Evolutionary conservation across 345 rosid genomes (phyloP).

Genomic region (Citrus hindsii): DNA sequence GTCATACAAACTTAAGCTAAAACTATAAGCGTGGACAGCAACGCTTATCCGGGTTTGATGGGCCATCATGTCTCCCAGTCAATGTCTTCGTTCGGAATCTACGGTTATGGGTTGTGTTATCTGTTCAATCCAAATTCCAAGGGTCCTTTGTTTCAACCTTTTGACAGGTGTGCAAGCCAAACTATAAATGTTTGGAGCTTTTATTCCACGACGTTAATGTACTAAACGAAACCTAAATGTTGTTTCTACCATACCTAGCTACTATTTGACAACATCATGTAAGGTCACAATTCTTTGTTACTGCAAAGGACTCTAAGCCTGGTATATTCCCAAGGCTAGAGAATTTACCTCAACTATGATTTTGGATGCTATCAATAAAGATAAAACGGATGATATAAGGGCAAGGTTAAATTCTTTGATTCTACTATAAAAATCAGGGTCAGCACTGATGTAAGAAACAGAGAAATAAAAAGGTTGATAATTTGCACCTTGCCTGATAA

Average conservation of each 20-base stretch:
- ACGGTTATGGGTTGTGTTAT: too few species aligned
- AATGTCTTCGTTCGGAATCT: not conserved
- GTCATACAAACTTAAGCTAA: not conserved
- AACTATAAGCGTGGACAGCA: not conserved
- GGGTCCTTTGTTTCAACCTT: too few species aligned
- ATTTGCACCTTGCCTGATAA: too few species aligned
- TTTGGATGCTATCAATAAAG: not conserved
- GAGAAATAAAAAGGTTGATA: too few species aligned
- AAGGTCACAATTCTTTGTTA: not conserved
- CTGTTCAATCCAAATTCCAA: too few species aligned
- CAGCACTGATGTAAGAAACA: not conserved
- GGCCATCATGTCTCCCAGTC: not conserved
- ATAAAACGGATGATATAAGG: not conserved
- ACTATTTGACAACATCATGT: not conserved
- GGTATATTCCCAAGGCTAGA: not conserved
- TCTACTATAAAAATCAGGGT: too few species aligned
- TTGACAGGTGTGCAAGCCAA: too few species aligned
- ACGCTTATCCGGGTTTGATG: too few species aligned
- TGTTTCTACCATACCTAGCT: not conserved
- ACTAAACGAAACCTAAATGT: too few species aligned
- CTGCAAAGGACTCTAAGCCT: not conserved
- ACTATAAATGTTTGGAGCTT: too few species aligned
- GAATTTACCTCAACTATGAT: not conserved
- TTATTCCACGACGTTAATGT: too few species aligned
- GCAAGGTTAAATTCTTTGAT: not conserved